A percentile compares a stretch with the other conserved stretches of the same genome.
Evolutionary conservation across 1,139 yeast genomes (phyloP).

Genomic region (Candida smagusa): DNA sequence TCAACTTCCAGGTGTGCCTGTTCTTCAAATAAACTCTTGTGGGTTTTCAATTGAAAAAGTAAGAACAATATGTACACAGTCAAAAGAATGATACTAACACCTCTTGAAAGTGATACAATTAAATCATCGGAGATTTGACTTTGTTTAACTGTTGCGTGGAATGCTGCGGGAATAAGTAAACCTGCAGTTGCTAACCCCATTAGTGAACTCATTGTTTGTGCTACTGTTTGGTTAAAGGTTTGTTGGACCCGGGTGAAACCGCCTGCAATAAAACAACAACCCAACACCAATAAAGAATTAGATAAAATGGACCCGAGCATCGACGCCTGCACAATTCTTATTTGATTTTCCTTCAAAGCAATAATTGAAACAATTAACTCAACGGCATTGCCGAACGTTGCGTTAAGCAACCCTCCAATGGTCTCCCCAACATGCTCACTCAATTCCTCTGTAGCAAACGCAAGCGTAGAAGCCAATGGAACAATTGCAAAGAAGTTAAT

Average conservation of each 20-base stretch:
- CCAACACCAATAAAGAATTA: conserved; percentile 81
- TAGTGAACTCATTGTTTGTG: conserved; percentile 93
- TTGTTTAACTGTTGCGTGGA: conserved; percentile 74
- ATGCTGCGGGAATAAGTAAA: conserved; percentile 90
- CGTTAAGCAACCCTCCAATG: conserved; percentile 87
- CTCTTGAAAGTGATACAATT: conserved; percentile 77
- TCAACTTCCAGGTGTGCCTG: conserved; percentile 37
- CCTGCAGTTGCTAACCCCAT: conserved; percentile 91
- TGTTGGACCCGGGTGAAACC: conserved; percentile 86
- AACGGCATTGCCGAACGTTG: conserved; percentile 89
- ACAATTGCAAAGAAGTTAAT: conserved; percentile 86
- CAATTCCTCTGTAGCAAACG: conserved; percentile 90
- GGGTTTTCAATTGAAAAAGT: conserved; percentile 85
- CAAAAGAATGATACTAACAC: conserved; percentile 77
- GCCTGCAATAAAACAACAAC: conserved; percentile 94
- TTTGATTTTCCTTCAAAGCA: conserved; percentile 81
- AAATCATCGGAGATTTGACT: conserved; percentile 39
- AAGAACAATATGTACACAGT: conserved; percentile 76
- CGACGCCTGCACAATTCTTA: conserved; percentile 92
- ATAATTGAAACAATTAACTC: conserved; percentile 92
- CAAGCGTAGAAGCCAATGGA: conserved; percentile 86
- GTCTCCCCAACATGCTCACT: conserved; percentile 86
- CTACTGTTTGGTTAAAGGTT: conserved; percentile 90
- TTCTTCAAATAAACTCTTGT: conserved; percentile 52
- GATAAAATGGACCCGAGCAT: conserved; percentile 94